These are phyloP conservation scores for Claviceps spartinae DNA, from an alignment of 2,329 filamentous ascomycete species.

Conservation along the genomic window DNA sequence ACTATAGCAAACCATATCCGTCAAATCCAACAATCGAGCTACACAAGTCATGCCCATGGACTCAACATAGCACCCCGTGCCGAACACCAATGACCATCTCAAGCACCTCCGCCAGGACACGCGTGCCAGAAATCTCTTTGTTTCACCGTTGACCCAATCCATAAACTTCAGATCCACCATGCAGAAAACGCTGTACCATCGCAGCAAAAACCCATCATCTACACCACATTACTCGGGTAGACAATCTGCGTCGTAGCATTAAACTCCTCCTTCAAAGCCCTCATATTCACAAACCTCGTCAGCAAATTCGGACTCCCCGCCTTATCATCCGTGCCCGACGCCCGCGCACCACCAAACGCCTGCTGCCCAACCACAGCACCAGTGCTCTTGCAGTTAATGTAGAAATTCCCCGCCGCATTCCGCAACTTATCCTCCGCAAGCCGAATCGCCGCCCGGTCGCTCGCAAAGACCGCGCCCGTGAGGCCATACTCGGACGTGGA, in stretches of 20 bases:
- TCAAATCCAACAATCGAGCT: too few relatives aligned
- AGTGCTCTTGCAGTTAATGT: conserved; percentile 73
- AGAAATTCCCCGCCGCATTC: conserved; percentile 70
- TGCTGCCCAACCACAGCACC: conserved; percentile 62
- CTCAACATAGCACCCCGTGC: too few relatives aligned
- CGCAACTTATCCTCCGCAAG: conserved; percentile 58
- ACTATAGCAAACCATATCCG: too few relatives aligned
- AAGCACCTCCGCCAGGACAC: too few relatives aligned
- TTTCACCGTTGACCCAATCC: too few relatives aligned
- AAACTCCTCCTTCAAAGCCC: conserved; percentile 67
- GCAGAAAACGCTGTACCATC: too few relatives aligned
- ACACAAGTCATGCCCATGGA: too few relatives aligned
- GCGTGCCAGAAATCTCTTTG: too few relatives aligned
- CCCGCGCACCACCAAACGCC: conserved; percentile 55
- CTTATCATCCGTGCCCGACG: conserved; percentile 62
- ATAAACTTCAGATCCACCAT: too few relatives aligned
- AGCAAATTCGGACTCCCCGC: conserved; percentile 52
- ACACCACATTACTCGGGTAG: conserved; percentile 61
- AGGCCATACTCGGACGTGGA: conserved; percentile 62
- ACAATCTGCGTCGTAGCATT: conserved; percentile 44
- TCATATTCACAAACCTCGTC: conserved; percentile 51
- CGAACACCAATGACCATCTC: too few relatives aligned
- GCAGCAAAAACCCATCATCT: conserved; percentile 1
- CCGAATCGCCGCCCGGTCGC: conserved; percentile 51
- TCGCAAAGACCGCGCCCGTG: conserved; percentile 63